A percentile compares a stretch with the other conserved stretches of the same genome.
These are phyloP conservation scores for Pichia scutulata DNA, from an alignment of 805 yeast species.

Conservation along the genomic window DNA sequence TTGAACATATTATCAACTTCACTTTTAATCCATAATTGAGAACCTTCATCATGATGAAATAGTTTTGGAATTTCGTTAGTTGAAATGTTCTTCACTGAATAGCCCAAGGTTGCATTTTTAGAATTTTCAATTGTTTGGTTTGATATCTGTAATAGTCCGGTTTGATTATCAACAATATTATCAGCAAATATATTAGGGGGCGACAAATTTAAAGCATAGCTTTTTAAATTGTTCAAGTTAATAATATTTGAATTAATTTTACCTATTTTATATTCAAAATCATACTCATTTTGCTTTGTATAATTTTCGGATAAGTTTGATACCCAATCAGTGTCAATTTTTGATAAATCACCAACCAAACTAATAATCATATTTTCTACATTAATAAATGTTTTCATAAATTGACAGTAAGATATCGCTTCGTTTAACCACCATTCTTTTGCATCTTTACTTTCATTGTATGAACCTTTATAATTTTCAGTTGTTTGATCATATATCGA, in stretches of 20 bases:
- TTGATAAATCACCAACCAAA: constrained; percentile 23
- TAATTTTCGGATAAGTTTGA: background rate
- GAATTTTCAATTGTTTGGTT: constrained; percentile 22
- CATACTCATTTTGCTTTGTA: constrained; percentile 34
- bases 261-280: constrained; percentile 32
- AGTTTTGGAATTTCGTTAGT: constrained; percentile 30
- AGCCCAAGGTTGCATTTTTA: constrained; percentile 26
- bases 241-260: background rate
- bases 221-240: background rate
- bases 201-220: constrained; percentile 17
- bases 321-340: constrained; percentile 1
- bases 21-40: constrained; percentile 47
- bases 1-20: constrained; percentile 26
- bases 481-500: constrained; percentile 25
- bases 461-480: constrained; percentile 21
- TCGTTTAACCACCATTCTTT: constrained; percentile 36
- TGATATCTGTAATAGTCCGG: constrained; percentile 19
- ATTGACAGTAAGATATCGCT: constrained; percentile 30
- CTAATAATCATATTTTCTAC: constrained; percentile 29
- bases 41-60: constrained; percentile 25
- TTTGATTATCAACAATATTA: constrained; percentile 25
- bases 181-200: constrained; percentile 32
- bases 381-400: constrained; percentile 23
- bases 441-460: constrained; percentile 26
- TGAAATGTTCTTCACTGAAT: constrained; percentile 25